phyloP scores from a whole-genome alignment of 805 yeast genomes.

The Metschnikowia rubicola region DNA sequence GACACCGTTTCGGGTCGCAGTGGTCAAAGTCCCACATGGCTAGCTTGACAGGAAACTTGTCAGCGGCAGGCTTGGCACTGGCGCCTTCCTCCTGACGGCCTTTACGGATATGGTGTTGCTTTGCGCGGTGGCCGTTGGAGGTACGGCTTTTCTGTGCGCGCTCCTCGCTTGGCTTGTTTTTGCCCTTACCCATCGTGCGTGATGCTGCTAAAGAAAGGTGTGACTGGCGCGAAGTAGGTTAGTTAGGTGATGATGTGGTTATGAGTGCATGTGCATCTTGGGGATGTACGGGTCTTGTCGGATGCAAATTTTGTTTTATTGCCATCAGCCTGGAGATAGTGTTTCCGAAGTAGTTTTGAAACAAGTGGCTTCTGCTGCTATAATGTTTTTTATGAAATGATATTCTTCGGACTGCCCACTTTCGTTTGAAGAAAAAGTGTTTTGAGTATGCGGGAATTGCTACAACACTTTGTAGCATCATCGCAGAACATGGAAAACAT shows the following conservation, averaged over 20 bases:
- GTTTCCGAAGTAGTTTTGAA: too few species aligned
- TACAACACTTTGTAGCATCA: too few species aligned
- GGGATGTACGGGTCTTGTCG: too few species aligned
- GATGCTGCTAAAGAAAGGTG: background rate
- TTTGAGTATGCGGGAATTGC: too few species aligned
- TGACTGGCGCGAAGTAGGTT: background rate
- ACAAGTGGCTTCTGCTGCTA: too few species aligned
- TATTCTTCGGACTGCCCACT: too few species aligned
- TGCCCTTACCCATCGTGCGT: slow-evolving; percentile 49
- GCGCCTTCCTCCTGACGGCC: slow-evolving; percentile 34
- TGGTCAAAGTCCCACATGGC: slow-evolving; percentile 99
- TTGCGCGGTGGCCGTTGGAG: slow-evolving; percentile 55
- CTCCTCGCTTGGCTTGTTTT: slow-evolving; percentile 43
- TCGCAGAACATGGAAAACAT: too few species aligned
- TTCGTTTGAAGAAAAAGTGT: too few species aligned
- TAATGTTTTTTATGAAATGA: too few species aligned
- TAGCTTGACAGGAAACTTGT: slow-evolving; percentile 70
- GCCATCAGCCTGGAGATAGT: too few species aligned
- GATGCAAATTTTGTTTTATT: too few species aligned
- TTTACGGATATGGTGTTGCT: slow-evolving; percentile 46
- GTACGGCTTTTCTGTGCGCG: slow-evolving; percentile 35
- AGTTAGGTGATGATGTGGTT: background rate
- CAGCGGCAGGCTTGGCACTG: slow-evolving; percentile 17
- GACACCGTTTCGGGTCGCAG: slow-evolving; percentile 96
- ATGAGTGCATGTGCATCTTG: too few species aligned